These are phyloP conservation scores for Yamadazyma oceani DNA, from an alignment of 1,139 yeast genomes.

Conservation along the genomic window DNA sequence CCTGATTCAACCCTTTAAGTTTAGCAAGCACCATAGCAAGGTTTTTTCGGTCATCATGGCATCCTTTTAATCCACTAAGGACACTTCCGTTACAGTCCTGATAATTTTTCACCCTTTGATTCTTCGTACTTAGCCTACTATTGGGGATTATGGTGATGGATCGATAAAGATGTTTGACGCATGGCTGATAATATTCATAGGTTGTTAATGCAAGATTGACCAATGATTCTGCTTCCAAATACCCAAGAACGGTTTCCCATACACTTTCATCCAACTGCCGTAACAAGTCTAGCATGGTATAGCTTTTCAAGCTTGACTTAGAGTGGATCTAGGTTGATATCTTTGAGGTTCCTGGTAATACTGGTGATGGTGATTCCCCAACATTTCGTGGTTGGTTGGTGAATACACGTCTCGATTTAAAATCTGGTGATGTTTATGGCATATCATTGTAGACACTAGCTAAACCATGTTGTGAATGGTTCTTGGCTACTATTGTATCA, in stretches of 20 bases:
- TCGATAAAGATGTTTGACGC: conserved; percentile 30
- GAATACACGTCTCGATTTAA: too few species aligned
- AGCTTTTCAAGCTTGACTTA: too few species aligned
- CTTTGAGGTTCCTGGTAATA: too few species aligned
- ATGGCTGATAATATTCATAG: conserved; percentile 37
- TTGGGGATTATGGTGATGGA: conserved; percentile 25
- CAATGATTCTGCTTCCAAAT: conserved; percentile 35
- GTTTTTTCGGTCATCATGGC: conserved; percentile 6
- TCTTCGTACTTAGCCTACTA: conserved; percentile 21
- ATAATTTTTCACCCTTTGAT: conserved; percentile 21
- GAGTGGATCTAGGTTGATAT: too few species aligned
- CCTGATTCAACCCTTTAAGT: conserved; percentile 24
- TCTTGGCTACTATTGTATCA: too few species aligned
- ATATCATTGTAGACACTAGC: too few species aligned
- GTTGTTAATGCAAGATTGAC: conserved; percentile 39
- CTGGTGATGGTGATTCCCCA: too few species aligned
- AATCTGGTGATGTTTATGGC: too few species aligned
- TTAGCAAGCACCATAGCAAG: conserved; percentile 30
- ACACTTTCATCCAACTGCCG: too few species aligned
- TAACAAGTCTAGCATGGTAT: not conserved
- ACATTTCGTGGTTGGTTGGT: too few species aligned
- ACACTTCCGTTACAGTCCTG: conserved; percentile 19
- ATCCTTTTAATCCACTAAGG: conserved; percentile 16
- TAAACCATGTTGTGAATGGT: too few species aligned
- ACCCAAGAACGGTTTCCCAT: conserved; percentile 18